Evolutionary conservation across 306 rosid genomes (phyloP).

Genomic region (Cucurbita moschata): DNA sequence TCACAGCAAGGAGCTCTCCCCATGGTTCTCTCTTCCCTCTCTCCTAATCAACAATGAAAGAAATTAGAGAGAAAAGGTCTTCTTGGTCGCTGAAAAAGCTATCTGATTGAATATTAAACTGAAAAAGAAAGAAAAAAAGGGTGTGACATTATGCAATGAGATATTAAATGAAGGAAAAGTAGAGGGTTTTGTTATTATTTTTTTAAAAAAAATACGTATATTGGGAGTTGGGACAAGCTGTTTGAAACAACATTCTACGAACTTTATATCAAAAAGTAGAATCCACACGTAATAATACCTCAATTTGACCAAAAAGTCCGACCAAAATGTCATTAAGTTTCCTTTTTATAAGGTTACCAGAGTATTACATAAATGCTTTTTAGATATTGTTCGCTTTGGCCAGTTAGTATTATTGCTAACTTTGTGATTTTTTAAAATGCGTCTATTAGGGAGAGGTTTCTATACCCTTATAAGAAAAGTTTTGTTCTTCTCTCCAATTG

Average conservation of each 20-base stretch:
- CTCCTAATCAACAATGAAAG: not conserved
- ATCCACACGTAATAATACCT: conserved; percentile 6
- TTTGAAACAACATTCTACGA: not conserved
- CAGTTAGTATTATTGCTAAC: no score
- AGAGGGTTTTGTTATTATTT: no score
- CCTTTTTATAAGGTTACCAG: not conserved
- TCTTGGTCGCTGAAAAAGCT: conserved; percentile 1
- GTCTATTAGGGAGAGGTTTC: no score
- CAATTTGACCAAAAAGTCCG: not conserved
- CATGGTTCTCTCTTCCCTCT: not conserved
- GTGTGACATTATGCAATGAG: not conserved
- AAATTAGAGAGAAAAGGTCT: not conserved
- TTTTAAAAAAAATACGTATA: no score
- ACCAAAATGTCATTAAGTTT: not conserved
- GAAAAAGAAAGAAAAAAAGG: not conserved
- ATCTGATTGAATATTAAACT: not conserved
- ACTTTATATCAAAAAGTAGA: not conserved
- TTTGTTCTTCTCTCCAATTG: no score
- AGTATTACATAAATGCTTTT: not conserved
- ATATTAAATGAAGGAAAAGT: not conserved
- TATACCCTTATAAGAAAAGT: no score
- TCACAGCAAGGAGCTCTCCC: conserved; percentile 70
- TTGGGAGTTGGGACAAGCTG: not conserved
- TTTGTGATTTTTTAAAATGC: no score
- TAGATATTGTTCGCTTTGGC: no score